Base-by-base conservation (phyloP, 495 filamentous ascomycete species). In the Penicillium atrosanguineum region DNA sequence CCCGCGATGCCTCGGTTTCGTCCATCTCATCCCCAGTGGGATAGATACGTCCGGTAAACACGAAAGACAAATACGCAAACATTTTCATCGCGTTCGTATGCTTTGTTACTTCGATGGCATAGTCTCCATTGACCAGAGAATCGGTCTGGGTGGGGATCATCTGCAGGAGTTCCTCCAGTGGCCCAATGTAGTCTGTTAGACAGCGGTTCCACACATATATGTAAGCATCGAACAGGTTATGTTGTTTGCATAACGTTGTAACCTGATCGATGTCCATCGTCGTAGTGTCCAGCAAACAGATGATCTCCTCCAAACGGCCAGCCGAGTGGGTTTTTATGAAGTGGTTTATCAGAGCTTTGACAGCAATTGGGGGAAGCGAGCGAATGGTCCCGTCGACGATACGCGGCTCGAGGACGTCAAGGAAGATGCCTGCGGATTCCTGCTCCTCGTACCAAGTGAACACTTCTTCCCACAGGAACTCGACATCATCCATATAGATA, bases 151-250 rank as follows among this genome's bases (percentile, higher is more conserved):
- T 50, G n/a, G 71, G 69, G n/a, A 95, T 76, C 4, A 95, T 70
- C n/a, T 79, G 67, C 40, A 98, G 69, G 12, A 98, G 80, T 56
- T 96, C 91, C 62, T 90, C 83, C 36, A 97, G 72, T 15, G 93
- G 93, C 0, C 93, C 92, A 49, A 96, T 87, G 59, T 93, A 95
- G 70, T 98, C 94, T 57, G 73, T 74, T 23, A 98, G 70, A 31
- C 88, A 91, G 67, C 89, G 87, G 47, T 94, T 97, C 93, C 94
- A 98, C 52, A 97, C 89, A 68, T 97, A 97, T 45, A 96, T 89
- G 59, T 96, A 83, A 11, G 95, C 94, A 74, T 98, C 95, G 61
- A 95, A 97, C 6, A 98, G 83, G 47, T 87, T 81, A 60, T 97
- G 83, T 56, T 90, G 85, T 61, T 91, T 94, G 78, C 95, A 98